Conservation (phyloP, 2,329 filamentous ascomycete genomes). For the Raffaelea ambrosiae region DNA sequence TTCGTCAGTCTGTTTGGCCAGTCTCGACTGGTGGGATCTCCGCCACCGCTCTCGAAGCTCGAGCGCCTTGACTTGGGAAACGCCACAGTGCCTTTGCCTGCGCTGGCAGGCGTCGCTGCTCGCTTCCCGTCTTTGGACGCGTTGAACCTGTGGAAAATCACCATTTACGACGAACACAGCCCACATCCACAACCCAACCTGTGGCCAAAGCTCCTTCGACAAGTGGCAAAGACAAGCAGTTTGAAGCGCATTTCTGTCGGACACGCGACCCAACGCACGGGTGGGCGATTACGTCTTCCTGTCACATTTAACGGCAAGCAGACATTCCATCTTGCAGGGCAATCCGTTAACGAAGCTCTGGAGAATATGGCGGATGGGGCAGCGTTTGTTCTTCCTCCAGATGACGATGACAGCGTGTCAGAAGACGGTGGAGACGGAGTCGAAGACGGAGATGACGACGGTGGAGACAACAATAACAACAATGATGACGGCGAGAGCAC, state of each 20-base stretch:
- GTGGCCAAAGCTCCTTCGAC: neutral
- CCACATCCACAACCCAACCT: neutral
- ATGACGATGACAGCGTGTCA: neutral
- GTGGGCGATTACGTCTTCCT: too few relatives aligned
- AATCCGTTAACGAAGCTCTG: neutral
- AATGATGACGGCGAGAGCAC: neutral
- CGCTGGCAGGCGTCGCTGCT: too few relatives aligned
- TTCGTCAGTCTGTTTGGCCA: neutral
- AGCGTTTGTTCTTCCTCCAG: neutral
- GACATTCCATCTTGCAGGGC: too few relatives aligned
- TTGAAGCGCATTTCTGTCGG: too few relatives aligned
- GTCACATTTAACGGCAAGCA: too few relatives aligned
- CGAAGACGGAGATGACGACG: neutral
- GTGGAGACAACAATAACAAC: neutral
- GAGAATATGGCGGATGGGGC: neutral
- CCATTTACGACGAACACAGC: neutral
- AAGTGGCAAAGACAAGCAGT: neutral
- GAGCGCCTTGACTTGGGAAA: too few relatives aligned
- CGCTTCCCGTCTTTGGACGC: neutral
- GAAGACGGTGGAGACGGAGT: neutral
- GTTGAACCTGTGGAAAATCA: neutral
- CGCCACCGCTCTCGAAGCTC: neutral
- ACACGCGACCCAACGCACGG: too few relatives aligned
- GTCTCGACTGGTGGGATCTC: neutral
- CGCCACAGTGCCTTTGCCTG: too few relatives aligned